phyloP scores from a whole-genome alignment of 495 filamentous ascomycete genomes.

The Clohesyomyces aquaticus region DNA sequence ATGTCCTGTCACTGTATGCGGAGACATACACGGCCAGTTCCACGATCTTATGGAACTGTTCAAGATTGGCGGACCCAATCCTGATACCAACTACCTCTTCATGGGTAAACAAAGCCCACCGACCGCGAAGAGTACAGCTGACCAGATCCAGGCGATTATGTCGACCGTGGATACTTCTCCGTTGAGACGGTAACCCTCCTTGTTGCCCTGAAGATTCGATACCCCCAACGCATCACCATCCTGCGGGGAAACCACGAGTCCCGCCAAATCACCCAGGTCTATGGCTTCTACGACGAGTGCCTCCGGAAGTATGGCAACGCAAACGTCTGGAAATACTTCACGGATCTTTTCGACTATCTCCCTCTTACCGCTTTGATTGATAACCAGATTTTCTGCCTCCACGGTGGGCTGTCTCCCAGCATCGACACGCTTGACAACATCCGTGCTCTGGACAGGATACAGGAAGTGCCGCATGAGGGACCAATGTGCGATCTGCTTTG shows the following conservation, averaged over 20 bases:
- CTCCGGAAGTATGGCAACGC: conserved; percentile 94
- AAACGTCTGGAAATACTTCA: conserved; percentile 99
- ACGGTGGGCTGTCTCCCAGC: conserved; percentile 92
- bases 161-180: conserved; percentile 97
- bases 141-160: conserved; percentile 74
- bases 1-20: conserved; percentile 53
- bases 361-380: conserved; percentile 98
- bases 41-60: conserved; percentile 99
- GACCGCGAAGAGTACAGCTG: background rate
- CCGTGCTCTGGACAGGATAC: conserved; percentile 89
- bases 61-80: conserved; percentile 90
- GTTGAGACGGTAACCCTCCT: conserved; percentile 95
- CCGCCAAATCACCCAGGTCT: conserved; percentile 95
- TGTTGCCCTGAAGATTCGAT: conserved; percentile 94
- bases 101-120: conserved; percentile 43
- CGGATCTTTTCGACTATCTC: conserved; percentile 98
- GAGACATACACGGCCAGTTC: conserved; percentile 79
- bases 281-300: conserved; percentile 99
- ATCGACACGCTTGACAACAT: conserved; percentile 99
- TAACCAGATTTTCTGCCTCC: conserved; percentile 99
- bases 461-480: conserved; percentile 97
- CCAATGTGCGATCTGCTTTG: conserved; percentile 98
- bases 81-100: conserved; percentile 97
- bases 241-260: conserved; percentile 98
- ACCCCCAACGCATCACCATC: conserved; percentile 95